Evolutionary conservation across 345 rosid genomes (phyloP), one percentile per base, ranked within the genome.

Genomic region (Brassica napus): DNA sequence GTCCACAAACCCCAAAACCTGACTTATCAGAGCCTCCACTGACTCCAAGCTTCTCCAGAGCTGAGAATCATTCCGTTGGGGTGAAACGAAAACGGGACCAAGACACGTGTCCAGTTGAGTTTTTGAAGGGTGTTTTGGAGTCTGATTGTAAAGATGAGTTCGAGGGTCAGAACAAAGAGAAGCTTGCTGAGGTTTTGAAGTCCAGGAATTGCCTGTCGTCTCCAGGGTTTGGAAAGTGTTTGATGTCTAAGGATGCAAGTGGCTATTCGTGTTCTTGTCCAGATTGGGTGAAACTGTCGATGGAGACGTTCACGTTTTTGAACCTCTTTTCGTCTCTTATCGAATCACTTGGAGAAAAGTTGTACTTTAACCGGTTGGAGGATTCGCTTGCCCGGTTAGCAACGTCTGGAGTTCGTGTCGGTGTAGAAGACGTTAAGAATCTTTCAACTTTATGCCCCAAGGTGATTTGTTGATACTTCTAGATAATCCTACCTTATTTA

Each of bases 371-470:
- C 42, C 54, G 52, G 26, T 75, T 92, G 84, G 83, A 86, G 85
- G 86, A 79, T 64, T 91, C 87, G 10, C 81, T 92, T 67, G 26
- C 73, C 71, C 83, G 79, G 73, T 86, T 94, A 79, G 78, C 68
- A 28, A 72, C 63, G 82, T 81, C 83, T 79, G 94, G 92, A 24
- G 79, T 88, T 67, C 71, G 73, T 68, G 81, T 85, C 74, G 75
- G 80, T 71, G 82, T 87, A 65, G 83, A 87, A 77, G 93, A 92
- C 71, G 76, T 94, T 6, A 89, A 83, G 86, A 79, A 86, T 85
- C 89, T 94, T 68, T 84, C 97, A 7, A 47, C 81, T 78, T 81
- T 94, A 69, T 89, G 90, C 79, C 94, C 97, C 66, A 87, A 90
- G 97, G 98, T 91, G 79, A 79, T 52, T 35, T 68, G 4, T 65